Evolutionary conservation across 1,284 basidiomycete species (phyloP).

Genomic region (Pyrrhoderma noxium): DNA sequence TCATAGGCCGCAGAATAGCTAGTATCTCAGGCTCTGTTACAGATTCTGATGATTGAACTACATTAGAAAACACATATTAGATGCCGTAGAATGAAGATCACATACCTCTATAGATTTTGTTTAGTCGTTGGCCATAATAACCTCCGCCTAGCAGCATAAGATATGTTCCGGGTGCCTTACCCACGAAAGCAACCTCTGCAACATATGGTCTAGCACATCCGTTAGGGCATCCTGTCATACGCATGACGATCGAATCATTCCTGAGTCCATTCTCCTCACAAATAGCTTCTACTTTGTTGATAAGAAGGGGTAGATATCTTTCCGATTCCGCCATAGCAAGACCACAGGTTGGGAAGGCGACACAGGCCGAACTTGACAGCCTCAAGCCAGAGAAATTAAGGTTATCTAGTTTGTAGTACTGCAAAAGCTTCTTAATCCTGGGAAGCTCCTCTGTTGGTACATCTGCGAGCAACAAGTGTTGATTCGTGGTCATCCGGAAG

Average conservation of each 20-base stretch:
- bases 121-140: conserved; percentile 87
- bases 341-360: conserved; percentile 96
- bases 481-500: conserved; percentile 92
- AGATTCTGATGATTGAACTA: conserved; percentile 49
- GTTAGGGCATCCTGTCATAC: conserved; percentile 96
- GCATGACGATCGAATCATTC: conserved; percentile 93
- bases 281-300: conserved; percentile 94
- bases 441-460: conserved; percentile 68
- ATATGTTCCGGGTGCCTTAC: conserved; percentile 92
- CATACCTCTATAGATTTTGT: conserved; percentile 84
- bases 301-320: conserved; percentile 88
- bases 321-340: conserved; percentile 92
- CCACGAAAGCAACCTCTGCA: conserved; percentile 93
- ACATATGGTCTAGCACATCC: conserved; percentile 94
- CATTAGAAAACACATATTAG: conserved; percentile 18
- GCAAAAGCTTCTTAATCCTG: conserved; percentile 73
- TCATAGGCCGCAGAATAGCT: conserved; percentile 84
- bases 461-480: conserved; percentile 89
- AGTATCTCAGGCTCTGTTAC: conserved; percentile 94
- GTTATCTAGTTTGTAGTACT: conserved; percentile 90
- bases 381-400: conserved; percentile 76
- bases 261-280: conserved; percentile 90
- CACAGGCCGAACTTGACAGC: conserved; percentile 87
- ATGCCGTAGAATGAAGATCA: conserved; percentile 8
- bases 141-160: conserved; percentile 95